phyloP scores from a whole-genome alignment of 164 flowering plant species.

The Houttuynia cordata region DNA sequence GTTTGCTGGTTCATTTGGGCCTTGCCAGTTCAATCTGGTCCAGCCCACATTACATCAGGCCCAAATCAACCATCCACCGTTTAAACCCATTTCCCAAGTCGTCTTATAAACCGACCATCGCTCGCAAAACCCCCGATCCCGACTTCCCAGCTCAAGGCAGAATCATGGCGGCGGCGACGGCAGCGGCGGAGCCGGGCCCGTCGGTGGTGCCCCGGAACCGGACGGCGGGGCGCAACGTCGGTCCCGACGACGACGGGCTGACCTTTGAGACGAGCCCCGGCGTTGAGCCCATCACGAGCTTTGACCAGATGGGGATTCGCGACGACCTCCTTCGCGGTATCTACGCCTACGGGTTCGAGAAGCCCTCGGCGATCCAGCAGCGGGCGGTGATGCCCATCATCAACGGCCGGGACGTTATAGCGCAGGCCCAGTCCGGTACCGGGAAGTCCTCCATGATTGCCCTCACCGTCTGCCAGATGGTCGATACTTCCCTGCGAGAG shows the following conservation, averaged over 20 bases:
- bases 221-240: slow-evolving; percentile 14
- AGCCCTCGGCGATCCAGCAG: slow-evolving; percentile 93
- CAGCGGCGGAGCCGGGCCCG: background rate
- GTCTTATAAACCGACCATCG: no score
- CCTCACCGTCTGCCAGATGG: slow-evolving; percentile 81
- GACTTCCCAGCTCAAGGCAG: background rate
- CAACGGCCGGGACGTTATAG: slow-evolving; percentile 80
- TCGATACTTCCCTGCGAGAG: slow-evolving; percentile 61
- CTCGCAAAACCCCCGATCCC: background rate
- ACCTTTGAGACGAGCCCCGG: slow-evolving; percentile 78
- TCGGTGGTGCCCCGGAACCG: slow-evolving; percentile 40
- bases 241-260: slow-evolving; percentile 40
- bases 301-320: slow-evolving; percentile 76
- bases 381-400: slow-evolving; percentile 85
- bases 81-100: no score
- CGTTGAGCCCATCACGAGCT: slow-evolving; percentile 52
- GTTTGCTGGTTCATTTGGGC: no score
- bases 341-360: slow-evolving; percentile 75
- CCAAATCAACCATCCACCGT: no score
- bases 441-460: slow-evolving; percentile 98
- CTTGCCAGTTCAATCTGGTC: no score
- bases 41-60: no score
- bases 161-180: slow-evolving; percentile 1
- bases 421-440: slow-evolving; percentile 95
- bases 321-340: slow-evolving; percentile 80